Conservation (phyloP, 2,329 filamentous ascomycete genomes). For the Ophiostoma quercus region DNA sequence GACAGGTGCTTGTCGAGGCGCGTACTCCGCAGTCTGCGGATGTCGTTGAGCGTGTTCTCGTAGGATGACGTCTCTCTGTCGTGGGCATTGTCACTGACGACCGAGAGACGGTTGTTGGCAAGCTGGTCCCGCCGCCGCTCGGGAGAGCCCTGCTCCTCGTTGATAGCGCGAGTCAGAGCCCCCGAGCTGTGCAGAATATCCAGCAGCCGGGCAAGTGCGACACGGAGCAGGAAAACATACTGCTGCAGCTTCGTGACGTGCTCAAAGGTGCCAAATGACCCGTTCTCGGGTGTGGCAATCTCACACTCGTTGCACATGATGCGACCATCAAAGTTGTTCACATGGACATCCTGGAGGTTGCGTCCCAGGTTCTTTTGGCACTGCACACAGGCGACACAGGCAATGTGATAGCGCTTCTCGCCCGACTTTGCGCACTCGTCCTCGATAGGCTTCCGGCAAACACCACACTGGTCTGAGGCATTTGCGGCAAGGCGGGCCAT, state of each 20-base stretch:
- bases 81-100: slow-evolving; percentile 50
- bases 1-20: slow-evolving; percentile 91
- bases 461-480: slow-evolving; percentile 76
- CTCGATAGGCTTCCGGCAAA: slow-evolving; percentile 83
- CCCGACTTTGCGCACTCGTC: slow-evolving; percentile 79
- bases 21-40: slow-evolving; percentile 84
- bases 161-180: slow-evolving; percentile 67
- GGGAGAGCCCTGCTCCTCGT: slow-evolving; percentile 33
- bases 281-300: slow-evolving; percentile 48
- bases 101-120: slow-evolving; percentile 52
- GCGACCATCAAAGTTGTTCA: slow-evolving; percentile 61
- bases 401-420: slow-evolving; percentile 75
- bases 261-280: slow-evolving; percentile 49
- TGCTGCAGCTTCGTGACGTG: slow-evolving; percentile 83
- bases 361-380: slow-evolving; percentile 61
- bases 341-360: slow-evolving; percentile 63
- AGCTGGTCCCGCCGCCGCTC: slow-evolving; percentile 35
- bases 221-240: slow-evolving; percentile 87
- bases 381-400: slow-evolving; percentile 71
- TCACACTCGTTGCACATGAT: slow-evolving; percentile 68
- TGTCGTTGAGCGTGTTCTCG: slow-evolving; percentile 93
- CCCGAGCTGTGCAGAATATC: slow-evolving; percentile 81
- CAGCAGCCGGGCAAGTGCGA: slow-evolving; percentile 82
- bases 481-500: slow-evolving; percentile 64
- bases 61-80: slow-evolving; percentile 70